Evolutionary conservation across 192 early-diverging fungal species (phyloP).

Genomic region (Coemansia sp.): DNA sequence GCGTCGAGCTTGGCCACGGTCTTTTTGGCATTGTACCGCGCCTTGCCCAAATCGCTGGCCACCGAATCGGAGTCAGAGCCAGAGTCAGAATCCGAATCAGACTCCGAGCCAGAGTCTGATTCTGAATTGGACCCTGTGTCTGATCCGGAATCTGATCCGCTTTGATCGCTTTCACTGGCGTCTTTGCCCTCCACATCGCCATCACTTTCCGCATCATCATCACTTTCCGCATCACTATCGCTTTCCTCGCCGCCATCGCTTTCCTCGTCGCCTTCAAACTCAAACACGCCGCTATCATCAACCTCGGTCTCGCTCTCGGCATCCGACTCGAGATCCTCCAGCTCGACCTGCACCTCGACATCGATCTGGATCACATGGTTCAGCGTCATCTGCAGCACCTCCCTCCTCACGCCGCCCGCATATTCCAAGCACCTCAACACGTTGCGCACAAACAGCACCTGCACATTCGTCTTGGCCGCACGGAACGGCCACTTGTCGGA

Average conservation of each 20-base stretch:
- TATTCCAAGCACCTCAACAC: conserved; percentile 75
- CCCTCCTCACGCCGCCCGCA: conserved; percentile 64
- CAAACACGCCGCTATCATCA: conserved; percentile 43
- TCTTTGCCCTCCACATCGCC: not conserved
- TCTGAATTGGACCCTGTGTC: conserved; percentile 20
- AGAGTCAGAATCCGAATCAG: conserved; percentile 1
- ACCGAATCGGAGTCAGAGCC: conserved; percentile 39
- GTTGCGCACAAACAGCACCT: conserved; percentile 61
- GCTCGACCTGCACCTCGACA: conserved; percentile 86
- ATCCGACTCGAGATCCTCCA: conserved; percentile 74
- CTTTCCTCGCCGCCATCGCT: conserved; percentile 22
- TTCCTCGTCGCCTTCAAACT: conserved; percentile 54
- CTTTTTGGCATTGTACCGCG: conserved; percentile 46
- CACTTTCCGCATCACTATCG: not conserved
- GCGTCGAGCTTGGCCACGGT: conserved; percentile 73
- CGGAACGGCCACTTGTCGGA: conserved; percentile 23
- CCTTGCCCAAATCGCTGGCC: conserved; percentile 14
- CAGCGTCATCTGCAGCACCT: conserved; percentile 72
- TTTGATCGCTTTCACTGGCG: not conserved
- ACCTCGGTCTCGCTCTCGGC: conserved; percentile 23
- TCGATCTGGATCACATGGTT: conserved; percentile 89
- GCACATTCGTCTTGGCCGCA: conserved; percentile 18
- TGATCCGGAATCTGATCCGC: not conserved
- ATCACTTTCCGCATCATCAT: not conserved
- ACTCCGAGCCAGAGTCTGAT: too few relatives aligned